Conservation (phyloP, 164 flowering plant species). For the Nelumbo lutea region DNA sequence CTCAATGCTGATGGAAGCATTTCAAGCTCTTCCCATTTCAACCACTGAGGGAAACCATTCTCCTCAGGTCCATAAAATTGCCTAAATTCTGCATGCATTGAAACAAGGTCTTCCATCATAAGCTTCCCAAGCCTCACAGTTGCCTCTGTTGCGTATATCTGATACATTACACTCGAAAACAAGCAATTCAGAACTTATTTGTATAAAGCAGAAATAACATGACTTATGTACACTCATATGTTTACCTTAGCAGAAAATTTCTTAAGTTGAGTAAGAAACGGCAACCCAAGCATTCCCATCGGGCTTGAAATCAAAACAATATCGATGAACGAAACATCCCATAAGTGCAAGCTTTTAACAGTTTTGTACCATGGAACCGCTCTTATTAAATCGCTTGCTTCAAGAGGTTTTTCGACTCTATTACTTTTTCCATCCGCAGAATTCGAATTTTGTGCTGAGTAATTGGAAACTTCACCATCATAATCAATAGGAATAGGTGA, state of each 20-base stretch:
- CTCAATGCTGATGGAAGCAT: slow-evolving; percentile 44
- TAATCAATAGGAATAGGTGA: slow-evolving; percentile 46
- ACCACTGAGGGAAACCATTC: slow-evolving; percentile 49
- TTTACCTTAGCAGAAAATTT: slow-evolving; percentile 74
- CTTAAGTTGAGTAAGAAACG: slow-evolving; percentile 58
- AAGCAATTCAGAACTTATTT: slow-evolving; percentile 7
- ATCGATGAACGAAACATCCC: slow-evolving; percentile 72
- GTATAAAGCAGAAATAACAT: background rate
- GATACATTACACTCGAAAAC: slow-evolving; percentile 7
- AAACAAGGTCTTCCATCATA: slow-evolving; percentile 84
- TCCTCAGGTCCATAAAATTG: slow-evolving; percentile 72
- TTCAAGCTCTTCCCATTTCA: slow-evolving; percentile 68
- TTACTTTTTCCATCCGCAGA: slow-evolving; percentile 27
- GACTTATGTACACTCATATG: background rate
- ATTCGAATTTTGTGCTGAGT: slow-evolving; percentile 4
- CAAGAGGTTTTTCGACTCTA: slow-evolving; percentile 33
- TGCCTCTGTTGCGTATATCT: slow-evolving; percentile 87
- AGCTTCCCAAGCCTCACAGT: slow-evolving; percentile 63
- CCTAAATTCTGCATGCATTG: slow-evolving; percentile 67
- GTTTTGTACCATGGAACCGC: slow-evolving; percentile 79
- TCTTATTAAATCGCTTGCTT: slow-evolving; percentile 36
- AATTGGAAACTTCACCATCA: slow-evolving; percentile 9
- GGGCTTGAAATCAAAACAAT: slow-evolving; percentile 74
- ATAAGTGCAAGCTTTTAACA: slow-evolving; percentile 46
- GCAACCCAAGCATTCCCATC: slow-evolving; percentile 88